Base-by-base conservation (phyloP, 2,329 filamentous ascomycete genomes). In the Alternaria conjuncta region DNA sequence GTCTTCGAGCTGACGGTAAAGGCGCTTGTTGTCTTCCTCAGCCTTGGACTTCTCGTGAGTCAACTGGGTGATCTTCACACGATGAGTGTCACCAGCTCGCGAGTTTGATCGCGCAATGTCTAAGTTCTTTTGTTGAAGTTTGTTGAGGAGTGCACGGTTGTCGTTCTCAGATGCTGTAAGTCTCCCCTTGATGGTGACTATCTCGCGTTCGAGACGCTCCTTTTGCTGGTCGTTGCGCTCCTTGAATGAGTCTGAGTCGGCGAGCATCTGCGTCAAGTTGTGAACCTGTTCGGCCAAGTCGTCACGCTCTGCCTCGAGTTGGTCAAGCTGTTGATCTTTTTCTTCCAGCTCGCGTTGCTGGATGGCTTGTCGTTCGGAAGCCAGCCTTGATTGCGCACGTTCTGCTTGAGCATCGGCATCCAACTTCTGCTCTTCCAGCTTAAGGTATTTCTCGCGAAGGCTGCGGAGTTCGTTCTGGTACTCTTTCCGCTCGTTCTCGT, bases 101-200 rank as follows among this genome's bases (percentile, higher is more conserved):
- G 94, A 97, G 64, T 89, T 93, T 0, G 95, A 96, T 49, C 96
- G 89, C 44, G 95, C 95, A 78, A 99, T 96, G 76, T 99, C 95
- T 7, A 99, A 86, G 28, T 96, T 96, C 84, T 98, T 98, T 75
- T 98, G 95, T 75, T 98, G 95, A 18, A 99, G 86, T 81, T 98
- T 98, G 83, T 97, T 98, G 69, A 98, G 86, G n/a, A 99, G 84
- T 6, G 94, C 91, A 55, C 93, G 90, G 74, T 98, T 98, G 81
- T 98, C 95, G 72, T 98, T 97, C 78, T 99, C 95, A 0, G 95
- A 98, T 23, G 95, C 96, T 8, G 91, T 87, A 44, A 99, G 84
- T 21, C 95, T 90, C 64, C 94, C 94, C 79, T 96, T 97, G 70
- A 97, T 88, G 1, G 95, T 97, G 21, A 93, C 90, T 7, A 98